Conservation (phyloP, 108 stramenopile species). For the Epithemia pelagica region DNA sequence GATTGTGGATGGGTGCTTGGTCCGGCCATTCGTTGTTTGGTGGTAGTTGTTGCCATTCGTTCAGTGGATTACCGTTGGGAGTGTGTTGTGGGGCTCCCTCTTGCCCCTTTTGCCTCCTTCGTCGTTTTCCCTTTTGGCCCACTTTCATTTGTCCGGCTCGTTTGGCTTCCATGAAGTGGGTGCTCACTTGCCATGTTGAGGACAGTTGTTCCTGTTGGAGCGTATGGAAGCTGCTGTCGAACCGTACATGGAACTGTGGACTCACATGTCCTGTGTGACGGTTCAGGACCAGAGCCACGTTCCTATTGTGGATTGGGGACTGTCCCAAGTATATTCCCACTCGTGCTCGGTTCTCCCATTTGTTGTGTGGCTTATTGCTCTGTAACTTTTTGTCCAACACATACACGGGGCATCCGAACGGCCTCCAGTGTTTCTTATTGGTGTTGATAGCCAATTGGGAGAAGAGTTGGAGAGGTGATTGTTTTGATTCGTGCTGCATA, state of each 20-base stretch:
- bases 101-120: too few relatives aligned
- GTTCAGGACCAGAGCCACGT: constrained; percentile 31
- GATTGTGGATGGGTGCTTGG: too few relatives aligned
- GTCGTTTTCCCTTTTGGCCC: background rate
- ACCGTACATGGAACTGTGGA: constrained; percentile 34
- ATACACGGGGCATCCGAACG: constrained; percentile 24
- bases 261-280: constrained; percentile 22
- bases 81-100: background rate
- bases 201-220: background rate
- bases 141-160: background rate
- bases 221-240: constrained; percentile 30
- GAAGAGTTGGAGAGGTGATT: constrained; percentile 10
- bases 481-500: background rate
- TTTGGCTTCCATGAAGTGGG: background rate
- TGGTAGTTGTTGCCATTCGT: background rate
- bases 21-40: background rate
- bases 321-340: constrained; percentile 31
- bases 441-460: constrained; percentile 1
- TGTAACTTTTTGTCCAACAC: constrained; percentile 11
- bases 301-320: constrained; percentile 21
- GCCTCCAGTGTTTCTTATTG: constrained; percentile 13
- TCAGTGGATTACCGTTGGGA: background rate
- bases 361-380: constrained; percentile 7
- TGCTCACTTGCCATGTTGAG: constrained; percentile 9
- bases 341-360: constrained; percentile 29